phyloP scores from a whole-genome alignment of 495 filamentous ascomycete species.

The Penicillium mononematosum region DNA sequence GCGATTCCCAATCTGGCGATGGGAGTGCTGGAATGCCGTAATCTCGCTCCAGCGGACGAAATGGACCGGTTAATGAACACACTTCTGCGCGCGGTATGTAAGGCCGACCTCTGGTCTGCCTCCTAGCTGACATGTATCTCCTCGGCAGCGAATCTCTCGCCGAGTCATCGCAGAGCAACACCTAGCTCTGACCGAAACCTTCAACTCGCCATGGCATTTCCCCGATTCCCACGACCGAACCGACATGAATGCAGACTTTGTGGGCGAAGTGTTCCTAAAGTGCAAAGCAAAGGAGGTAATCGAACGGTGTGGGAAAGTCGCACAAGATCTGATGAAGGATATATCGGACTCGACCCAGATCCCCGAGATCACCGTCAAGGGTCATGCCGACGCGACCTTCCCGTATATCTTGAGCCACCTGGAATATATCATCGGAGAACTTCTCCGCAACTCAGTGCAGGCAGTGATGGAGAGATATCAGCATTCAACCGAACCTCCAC shows the following conservation, averaged over 20 bases:
- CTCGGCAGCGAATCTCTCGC: constrained; percentile 76
- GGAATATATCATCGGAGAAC: constrained; percentile 95
- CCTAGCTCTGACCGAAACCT: constrained; percentile 93
- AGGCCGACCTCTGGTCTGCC: neutral
- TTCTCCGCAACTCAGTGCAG: constrained; percentile 92
- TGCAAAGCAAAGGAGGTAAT: constrained; percentile 92
- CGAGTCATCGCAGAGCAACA: constrained; percentile 98
- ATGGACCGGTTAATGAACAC: constrained; percentile 96
- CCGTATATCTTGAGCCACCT: constrained; percentile 95
- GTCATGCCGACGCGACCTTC: constrained; percentile 85
- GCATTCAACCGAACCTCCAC: constrained; percentile 47
- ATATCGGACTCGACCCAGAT: constrained; percentile 70
- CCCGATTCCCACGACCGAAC: constrained; percentile 67
- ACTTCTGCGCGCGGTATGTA: constrained; percentile 77
- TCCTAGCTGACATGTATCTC: constrained; percentile 3
- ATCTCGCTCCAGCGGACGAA: constrained; percentile 70
- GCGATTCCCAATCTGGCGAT: constrained; percentile 93
- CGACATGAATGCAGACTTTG: constrained; percentile 73
- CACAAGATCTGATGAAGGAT: constrained; percentile 64
- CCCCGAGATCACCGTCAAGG: constrained; percentile 80
- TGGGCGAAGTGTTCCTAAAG: constrained; percentile 93
- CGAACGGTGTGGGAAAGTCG: constrained; percentile 71
- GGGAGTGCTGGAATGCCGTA: constrained; percentile 85
- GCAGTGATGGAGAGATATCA: constrained; percentile 74
- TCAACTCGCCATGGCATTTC: constrained; percentile 89